Base-by-base conservation (phyloP, 768 basidiomycete genomes). In the Harrya chromipes region DNA sequence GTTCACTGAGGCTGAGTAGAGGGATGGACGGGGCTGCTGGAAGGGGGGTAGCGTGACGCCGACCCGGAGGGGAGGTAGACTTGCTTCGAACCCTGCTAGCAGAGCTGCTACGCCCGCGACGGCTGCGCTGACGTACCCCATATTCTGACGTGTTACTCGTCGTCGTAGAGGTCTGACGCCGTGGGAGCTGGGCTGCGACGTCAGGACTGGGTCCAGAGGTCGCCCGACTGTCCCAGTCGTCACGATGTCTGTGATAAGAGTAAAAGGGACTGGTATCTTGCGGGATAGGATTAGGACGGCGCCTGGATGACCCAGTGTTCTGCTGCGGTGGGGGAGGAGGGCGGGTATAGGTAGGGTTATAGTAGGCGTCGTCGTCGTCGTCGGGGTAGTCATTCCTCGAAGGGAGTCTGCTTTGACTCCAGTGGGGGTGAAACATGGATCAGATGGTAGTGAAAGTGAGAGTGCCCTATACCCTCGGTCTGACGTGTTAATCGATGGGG, bases 1-100 rank as follows among this genome's bases (percentile, higher is more conserved):
- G 58, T 26, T 62, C 62, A 3, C 39, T 41, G 42, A 62, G 61
- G 36, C 37, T 62, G 16, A 6, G 62, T n/a, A 63, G 55, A 8
- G 42, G 58, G 34, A 62, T n/a, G 20, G 50, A 4, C 9, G 41
- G 46, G 35, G 62, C 49, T 13, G 47, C 40, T 9, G 62, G 45
- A 6, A 64, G 47, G 3, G 48, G 37, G 20, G 50, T 31, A 3
- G 61, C 50, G 9, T 61, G 47, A 7, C 61, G 61, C 24, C 62
- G 43, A 11, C 29, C 29, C 29, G 29, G 29, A 12, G 62, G 62
- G 0, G 61, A 62, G 31, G 53, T 31, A 4, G 61, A 61, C 20
- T 57, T 53, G 58, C 48, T 50, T 19, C 52, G 61, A 13, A 20
- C 9, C 38, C 57, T 62, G 37, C 20, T 20, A 10, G 59, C 35